These are phyloP conservation scores for Thelephora ganbajun DNA, from an alignment of 768 basidiomycete species.

Conservation along the genomic window DNA sequence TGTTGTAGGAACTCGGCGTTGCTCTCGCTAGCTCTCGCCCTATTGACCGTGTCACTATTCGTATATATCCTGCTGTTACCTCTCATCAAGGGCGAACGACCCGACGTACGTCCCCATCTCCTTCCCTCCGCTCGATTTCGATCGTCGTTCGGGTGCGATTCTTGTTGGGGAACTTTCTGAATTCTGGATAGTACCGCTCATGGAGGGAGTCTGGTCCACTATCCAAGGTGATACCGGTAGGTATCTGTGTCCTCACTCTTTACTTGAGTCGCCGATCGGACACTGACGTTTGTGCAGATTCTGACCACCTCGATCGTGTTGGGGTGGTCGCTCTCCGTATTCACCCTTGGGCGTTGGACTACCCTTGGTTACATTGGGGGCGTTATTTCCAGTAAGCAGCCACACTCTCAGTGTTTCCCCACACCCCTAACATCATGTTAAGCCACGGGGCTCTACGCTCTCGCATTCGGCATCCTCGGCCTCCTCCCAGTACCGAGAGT, in stretches of 20 bases:
- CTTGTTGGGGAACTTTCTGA: background rate
- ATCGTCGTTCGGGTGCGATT: background rate
- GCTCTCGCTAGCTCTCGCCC: constrained; percentile 37
- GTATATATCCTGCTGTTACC: constrained; percentile 57
- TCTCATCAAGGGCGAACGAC: constrained; percentile 51
- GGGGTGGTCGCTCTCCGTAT: constrained; percentile 51
- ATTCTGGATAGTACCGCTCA: constrained; percentile 40
- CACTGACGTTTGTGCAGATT: constrained; percentile 13
- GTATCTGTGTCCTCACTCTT: constrained; percentile 1
- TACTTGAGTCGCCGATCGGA: background rate
- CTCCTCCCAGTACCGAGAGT: constrained; percentile 52
- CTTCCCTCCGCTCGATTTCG: background rate
- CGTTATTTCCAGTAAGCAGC: constrained; percentile 41
- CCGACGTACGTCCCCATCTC: constrained; percentile 37
- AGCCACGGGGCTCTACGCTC: constrained; percentile 60
- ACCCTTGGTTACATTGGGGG: constrained; percentile 50
- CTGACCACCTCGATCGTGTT: constrained; percentile 55
- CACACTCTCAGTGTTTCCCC: background rate
- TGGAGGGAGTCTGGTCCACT: constrained; percentile 63
- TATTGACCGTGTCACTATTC: constrained; percentile 55
- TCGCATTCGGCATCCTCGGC: constrained; percentile 63
- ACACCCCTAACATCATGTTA: background rate
- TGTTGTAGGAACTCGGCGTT: constrained; percentile 35
- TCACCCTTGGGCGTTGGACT: constrained; percentile 57
- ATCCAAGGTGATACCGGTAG: constrained; percentile 50